Base-by-base conservation (phyloP, 106 monocot genomes). In the Apostasia ramifera region DNA sequence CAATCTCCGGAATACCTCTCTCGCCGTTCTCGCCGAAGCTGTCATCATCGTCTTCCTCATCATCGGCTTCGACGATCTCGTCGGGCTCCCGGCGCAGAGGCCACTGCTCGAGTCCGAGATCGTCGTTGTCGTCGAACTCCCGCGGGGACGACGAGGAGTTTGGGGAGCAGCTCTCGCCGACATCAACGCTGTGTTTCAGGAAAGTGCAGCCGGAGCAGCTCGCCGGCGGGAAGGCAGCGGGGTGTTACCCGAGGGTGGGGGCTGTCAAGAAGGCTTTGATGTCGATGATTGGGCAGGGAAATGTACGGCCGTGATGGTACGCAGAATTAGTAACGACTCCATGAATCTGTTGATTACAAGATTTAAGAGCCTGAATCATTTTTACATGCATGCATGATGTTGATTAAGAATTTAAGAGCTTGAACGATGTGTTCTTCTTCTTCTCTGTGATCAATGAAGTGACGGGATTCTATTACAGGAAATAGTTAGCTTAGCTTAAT, bases 121-220 rank as follows among this genome's bases (percentile, higher is more conserved):
- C 69, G 0, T 76, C 69, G 6, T 57, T 58, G 44, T 70, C 69
- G 2, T 67, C 67, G 14, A 6, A 9, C 53, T 55, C 44, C 6
- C 6, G 43, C 37, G 69, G 4, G 2, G 63, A 73, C 10, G 73
- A 65, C 15, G 48, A 53, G 1, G 68, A 69, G 57, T 47, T 48
- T 0, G 59, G 10, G 1, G 74, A 67, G 1, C 67, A 66, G 1
- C 46, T 52, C 5, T 76, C 75, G 45, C 75, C 75, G 5, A 69
- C 47, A 0, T 75, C 74, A 1, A 68, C 59, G 39, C 58, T 75
- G 53, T 60, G 59, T 40, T 62, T 58, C 41, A 38, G 57, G 2
- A 26, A 26, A 26, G 26, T 26, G 26, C 26, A 26, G 26, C 26
- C 26, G 26, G 44, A 13, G 65, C 48, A 48, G 47, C n/a, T 8